Base-by-base conservation (phyloP, 805 yeast genomes). In the Yamadazyma sp. region DNA sequence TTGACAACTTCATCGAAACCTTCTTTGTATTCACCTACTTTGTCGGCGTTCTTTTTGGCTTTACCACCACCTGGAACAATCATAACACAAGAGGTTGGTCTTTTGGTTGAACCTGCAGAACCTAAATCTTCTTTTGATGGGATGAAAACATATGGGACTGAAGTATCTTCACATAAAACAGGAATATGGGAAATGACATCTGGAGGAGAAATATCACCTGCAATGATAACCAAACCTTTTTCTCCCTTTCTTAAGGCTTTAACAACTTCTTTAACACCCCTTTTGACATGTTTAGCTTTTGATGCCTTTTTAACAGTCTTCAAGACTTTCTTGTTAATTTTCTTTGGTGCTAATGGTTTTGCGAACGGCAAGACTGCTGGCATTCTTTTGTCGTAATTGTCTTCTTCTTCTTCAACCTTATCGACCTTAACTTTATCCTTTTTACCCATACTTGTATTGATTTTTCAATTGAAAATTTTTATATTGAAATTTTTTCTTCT, bases 181-280 rank as follows among this genome's bases (percentile, higher is more conserved):
- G 99, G 99, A 38, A 93, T 78, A 60, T 93, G 99, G 28, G 97
- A 87, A 49, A 94, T 86, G 30, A 93, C 98, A 60, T 93, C 99
- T 33, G 89, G 78, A 40, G 99, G 99, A 37, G 95, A 89, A 46
- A 94, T 93, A 61, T 93, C 99, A 51, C 98, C 98, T 22, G 99
- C 98, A 65, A 93, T 81, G 49, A 93, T 71, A 26, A 93, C 98
- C 35, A 93, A 74, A 35, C 98, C 99, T 66, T 93, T 93, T 62
- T 89, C 98, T 48, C 98, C 98, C 67, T 93, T 93, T 73, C 98
- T 82, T 45, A 93, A 76, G 15, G 98, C 93, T 70, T 93, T 93
- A 52, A 91, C 98, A 23, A 93, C 98, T 69, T 93, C 99, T 67
- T 93, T 93, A 38, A 93, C 98, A 61, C 99, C 99, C 69, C 98